A percentile compares a stretch with the other conserved stretches of the same genome.
Conservation (phyloP, 192 early-diverging fungal genomes). For the Coemansia sp. region DNA sequence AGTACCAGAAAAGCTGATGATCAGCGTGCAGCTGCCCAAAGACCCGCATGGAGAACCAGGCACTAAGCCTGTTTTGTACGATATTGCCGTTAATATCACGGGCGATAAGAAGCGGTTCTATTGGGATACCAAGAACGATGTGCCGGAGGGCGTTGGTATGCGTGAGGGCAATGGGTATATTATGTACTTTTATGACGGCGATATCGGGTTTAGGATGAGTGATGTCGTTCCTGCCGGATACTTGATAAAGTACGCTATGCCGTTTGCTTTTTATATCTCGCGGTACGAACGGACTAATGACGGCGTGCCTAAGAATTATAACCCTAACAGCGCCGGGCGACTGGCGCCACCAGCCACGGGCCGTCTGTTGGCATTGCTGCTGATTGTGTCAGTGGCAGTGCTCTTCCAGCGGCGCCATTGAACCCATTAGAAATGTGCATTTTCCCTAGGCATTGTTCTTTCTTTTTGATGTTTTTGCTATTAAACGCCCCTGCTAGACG, state of each 20-base stretch:
- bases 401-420: constrained; percentile 5
- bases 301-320: constrained; percentile 48
- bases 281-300: constrained; percentile 52
- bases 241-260: constrained; percentile 54
- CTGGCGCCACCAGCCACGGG: constrained; percentile 13
- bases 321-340: constrained; percentile 36
- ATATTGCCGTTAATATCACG: constrained; percentile 49
- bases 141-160: constrained; percentile 53
- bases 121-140: constrained; percentile 55
- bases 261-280: constrained; percentile 52
- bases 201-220: constrained; percentile 54
- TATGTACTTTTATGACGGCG: constrained; percentile 54
- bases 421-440: neutral
- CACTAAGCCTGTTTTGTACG: constrained; percentile 45
- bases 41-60: constrained; percentile 42
- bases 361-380: constrained; percentile 8
- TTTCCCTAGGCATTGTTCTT: neutral
- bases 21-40: constrained; percentile 51
- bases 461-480: constrained; percentile 6
- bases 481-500: neutral
- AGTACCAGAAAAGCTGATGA: constrained; percentile 52
- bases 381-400: constrained; percentile 2
- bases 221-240: constrained; percentile 50
- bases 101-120: constrained; percentile 43
- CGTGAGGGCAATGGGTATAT: constrained; percentile 53